Conservation (phyloP, 164 flowering plant species). For the Umbilicus rupestris region DNA sequence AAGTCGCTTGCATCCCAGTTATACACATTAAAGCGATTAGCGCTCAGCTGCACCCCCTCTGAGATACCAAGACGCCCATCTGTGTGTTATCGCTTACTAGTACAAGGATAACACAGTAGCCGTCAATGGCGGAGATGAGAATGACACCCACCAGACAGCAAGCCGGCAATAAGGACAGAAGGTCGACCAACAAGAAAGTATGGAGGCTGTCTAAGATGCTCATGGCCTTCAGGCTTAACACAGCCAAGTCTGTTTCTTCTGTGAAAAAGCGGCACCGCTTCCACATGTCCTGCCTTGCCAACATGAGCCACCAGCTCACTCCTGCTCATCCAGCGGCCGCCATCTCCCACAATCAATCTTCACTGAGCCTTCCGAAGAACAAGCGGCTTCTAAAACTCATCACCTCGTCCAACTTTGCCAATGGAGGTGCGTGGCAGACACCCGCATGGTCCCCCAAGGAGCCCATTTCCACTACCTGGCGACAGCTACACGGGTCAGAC, state of each 20-base stretch:
- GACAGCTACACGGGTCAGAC: constrained; percentile 33
- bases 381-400: neutral
- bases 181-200: neutral
- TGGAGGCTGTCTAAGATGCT: neutral
- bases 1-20: too few species aligned
- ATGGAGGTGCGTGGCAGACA: constrained; percentile 1
- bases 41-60: too few species aligned
- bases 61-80: too few species aligned
- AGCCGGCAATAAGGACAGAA: neutral
- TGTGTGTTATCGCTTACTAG: too few species aligned
- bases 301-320: constrained; percentile 2
- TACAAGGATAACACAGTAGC: neutral
- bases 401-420: constrained; percentile 3
- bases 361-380: neutral
- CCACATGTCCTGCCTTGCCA: neutral
- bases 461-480: constrained; percentile 35
- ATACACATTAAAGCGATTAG: too few species aligned
- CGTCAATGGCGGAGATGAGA: constrained; percentile 5
- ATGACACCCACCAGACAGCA: constrained; percentile 7
- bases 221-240: neutral
- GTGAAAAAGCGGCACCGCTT: constrained; percentile 1
- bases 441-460: constrained; percentile 45
- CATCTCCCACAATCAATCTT: neutral
- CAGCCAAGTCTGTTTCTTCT: neutral
- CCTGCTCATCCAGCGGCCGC: neutral